Conservation (phyloP, 139 green algal genomes). For the Chlorella sp. region DNA sequence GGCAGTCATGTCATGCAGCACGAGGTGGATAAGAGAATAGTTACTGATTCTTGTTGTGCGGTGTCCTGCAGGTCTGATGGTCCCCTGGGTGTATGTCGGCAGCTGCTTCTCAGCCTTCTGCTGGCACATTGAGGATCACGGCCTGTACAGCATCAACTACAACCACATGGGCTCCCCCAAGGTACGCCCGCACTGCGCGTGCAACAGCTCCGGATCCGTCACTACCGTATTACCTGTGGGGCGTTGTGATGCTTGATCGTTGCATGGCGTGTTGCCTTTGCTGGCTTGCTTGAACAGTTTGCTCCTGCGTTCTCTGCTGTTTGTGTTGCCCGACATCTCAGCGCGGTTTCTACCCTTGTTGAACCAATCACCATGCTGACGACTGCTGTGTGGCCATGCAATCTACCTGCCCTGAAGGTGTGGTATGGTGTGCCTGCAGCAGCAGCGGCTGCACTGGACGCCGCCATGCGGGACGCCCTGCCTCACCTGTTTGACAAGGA, state of each 20-base stretch:
- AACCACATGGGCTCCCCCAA: slow-evolving; percentile 78
- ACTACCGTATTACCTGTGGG: slow-evolving; percentile 58
- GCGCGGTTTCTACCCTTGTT: too few species aligned
- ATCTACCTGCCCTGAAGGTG: slow-evolving; percentile 16
- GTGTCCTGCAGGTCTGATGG: slow-evolving; percentile 49
- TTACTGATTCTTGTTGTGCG: not conserved
- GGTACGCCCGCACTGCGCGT: slow-evolving; percentile 38
- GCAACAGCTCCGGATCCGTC: slow-evolving; percentile 43
- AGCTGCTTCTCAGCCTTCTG: slow-evolving; percentile 70
- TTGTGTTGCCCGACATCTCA: too few species aligned
- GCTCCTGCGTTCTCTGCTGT: too few species aligned
- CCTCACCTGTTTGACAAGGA: slow-evolving; percentile 64
- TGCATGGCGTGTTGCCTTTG: too few species aligned
- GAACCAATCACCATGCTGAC: too few species aligned
- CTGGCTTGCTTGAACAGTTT: too few species aligned
- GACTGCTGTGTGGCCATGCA: too few species aligned
- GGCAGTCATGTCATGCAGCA: not conserved
- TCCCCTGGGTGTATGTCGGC: slow-evolving; percentile 80
- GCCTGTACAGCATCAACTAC: slow-evolving; percentile 92
- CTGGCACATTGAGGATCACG: slow-evolving; percentile 90
- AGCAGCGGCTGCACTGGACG: slow-evolving; percentile 57
- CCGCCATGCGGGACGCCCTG: slow-evolving; percentile 55
- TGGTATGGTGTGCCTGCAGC: slow-evolving; percentile 75
- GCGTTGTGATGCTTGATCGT: too few species aligned
- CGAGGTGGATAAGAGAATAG: not conserved